Conservation (phyloP, 2,329 filamentous ascomycete species). For the Phyllosticta citribraziliensis region DNA sequence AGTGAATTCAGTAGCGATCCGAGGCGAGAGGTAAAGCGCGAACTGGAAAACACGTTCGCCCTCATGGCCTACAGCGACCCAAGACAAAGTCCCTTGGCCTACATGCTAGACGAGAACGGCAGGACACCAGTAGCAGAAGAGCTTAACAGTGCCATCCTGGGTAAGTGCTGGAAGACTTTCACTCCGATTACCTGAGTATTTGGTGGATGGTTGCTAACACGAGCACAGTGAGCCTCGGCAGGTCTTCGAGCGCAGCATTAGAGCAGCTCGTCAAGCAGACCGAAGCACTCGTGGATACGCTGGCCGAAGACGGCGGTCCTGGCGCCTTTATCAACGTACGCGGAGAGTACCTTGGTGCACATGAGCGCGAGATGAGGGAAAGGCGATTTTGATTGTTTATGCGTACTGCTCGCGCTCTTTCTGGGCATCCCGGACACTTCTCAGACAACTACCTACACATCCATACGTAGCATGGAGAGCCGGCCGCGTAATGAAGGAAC, state of each 20-base stretch:
- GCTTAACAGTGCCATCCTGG: conserved; percentile 82
- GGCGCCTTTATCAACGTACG: conserved; percentile 70
- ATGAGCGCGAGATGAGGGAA: conserved; percentile 6
- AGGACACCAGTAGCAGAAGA: conserved; percentile 79
- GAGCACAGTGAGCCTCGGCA: conserved; percentile 69
- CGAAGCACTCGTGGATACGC: conserved; percentile 70
- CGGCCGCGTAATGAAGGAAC: too few species aligned
- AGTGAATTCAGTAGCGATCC: conserved; percentile 66
- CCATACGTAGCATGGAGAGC: too few species aligned
- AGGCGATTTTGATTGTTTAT: background rate
- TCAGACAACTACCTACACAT: too few species aligned
- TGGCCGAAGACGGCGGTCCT: conserved; percentile 67
- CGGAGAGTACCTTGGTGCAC: conserved; percentile 7
- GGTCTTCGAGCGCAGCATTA: conserved; percentile 75
- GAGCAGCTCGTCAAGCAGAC: conserved; percentile 83
- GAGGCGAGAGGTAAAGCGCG: conserved; percentile 58
- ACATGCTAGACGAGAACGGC: conserved; percentile 66
- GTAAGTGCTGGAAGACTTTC: conserved; percentile 37
- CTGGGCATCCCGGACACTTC: too few species aligned
- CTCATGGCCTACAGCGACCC: conserved; percentile 81
- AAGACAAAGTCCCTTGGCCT: conserved; percentile 63
- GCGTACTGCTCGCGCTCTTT: background rate
- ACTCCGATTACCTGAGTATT: background rate
- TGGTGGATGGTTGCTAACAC: conserved; percentile 19
- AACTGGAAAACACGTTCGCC: conserved; percentile 76